Evolutionary conservation across 1,139 yeast genomes (phyloP), one percentile per base, ranked within the genome.

Genomic region (Geotrichum carabidarum): DNA sequence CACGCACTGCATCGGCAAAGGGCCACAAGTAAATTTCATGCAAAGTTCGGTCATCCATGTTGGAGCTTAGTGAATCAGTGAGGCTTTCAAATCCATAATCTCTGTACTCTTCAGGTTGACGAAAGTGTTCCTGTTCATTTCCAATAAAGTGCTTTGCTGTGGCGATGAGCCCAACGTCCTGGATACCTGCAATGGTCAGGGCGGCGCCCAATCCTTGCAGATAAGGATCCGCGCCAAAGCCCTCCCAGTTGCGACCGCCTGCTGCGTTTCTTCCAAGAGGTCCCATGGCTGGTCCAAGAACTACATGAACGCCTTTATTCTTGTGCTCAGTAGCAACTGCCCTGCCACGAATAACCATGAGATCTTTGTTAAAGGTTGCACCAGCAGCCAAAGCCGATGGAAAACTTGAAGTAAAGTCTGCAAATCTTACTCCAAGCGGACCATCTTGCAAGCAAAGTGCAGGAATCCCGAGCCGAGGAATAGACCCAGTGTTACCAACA

Each of bases 21-120:
- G 87, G 88, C 85, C 86, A 81, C 53, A 81, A 68, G 64, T 78
- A 82, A 1, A 81, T 65, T 62, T 82, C 87, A 63, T 81, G 86
- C 78, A 83, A 74, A 1, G 82, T 78, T 41, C 84, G 68, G 64
- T 82, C 87, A 50, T 81, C 84, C 50, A 82, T 77, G 59, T 81
- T 80, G 17, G 82, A 68, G 42, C 65, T 60, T 15, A 66, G 53
- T 2, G 67, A 57, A 14, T 54, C 57, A 18, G 50, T 48, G 22
- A 62, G 51, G 43, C 42, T 48, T 14, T 34, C 44, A 42, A 27
- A 56, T 69, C 78, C 80, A 78, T 75, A 67, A 1, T 77, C 80
- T 1, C 66, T 59, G 80, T 82, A 78, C 61, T 80, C 84, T 22
- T 78, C 79, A 41, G 73, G 77, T 65, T 80, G 84, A n/a, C 86